phyloP scores from a whole-genome alignment of 495 filamentous ascomycete species.

The Penicilliopsis zonata region DNA sequence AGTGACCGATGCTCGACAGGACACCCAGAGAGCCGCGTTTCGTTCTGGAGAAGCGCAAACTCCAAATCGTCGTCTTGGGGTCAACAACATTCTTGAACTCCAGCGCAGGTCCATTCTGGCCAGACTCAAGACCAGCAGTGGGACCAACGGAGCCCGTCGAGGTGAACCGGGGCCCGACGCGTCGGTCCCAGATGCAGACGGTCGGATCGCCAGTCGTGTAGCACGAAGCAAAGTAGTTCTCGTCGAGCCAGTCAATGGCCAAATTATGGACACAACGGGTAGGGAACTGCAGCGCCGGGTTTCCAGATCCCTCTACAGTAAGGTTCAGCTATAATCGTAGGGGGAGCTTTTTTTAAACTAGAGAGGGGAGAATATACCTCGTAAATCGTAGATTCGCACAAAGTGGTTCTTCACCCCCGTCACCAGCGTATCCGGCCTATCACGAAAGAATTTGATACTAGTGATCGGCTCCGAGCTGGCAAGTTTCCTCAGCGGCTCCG shows the following conservation, averaged over 20 bases:
- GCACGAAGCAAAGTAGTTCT: slow-evolving; percentile 92
- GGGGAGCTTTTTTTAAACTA: neutral
- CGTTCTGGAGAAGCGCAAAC: slow-evolving; percentile 66
- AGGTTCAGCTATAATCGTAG: slow-evolving; percentile 1
- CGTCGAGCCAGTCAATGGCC: slow-evolving; percentile 77
- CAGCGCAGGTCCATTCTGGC: slow-evolving; percentile 42
- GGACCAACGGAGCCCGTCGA: slow-evolving; percentile 26
- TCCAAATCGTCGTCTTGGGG: slow-evolving; percentile 51
- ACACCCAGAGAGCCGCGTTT: slow-evolving; percentile 63
- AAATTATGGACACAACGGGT: slow-evolving; percentile 85
- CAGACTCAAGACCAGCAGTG: slow-evolving; percentile 17
- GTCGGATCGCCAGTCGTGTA: slow-evolving; percentile 51
- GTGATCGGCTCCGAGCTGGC: slow-evolving; percentile 79
- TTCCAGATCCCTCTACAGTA: slow-evolving; percentile 37
- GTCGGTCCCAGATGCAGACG: slow-evolving; percentile 82
- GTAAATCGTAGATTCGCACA: slow-evolving; percentile 78
- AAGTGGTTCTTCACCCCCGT: slow-evolving; percentile 77
- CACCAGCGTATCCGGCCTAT: slow-evolving; percentile 72
- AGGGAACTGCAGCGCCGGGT: slow-evolving; percentile 48
- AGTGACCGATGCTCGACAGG: slow-evolving; percentile 64
- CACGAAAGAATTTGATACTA: slow-evolving; percentile 81
- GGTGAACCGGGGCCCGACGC: slow-evolving; percentile 43
- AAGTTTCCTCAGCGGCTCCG: slow-evolving; percentile 58
- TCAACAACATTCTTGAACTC: slow-evolving; percentile 56
- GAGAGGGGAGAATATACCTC: slow-evolving; percentile 42